Evolutionary conservation across 1,139 yeast genomes (phyloP), one percentile per base, ranked within the genome.

Genomic region (Candida gigantensis): DNA sequence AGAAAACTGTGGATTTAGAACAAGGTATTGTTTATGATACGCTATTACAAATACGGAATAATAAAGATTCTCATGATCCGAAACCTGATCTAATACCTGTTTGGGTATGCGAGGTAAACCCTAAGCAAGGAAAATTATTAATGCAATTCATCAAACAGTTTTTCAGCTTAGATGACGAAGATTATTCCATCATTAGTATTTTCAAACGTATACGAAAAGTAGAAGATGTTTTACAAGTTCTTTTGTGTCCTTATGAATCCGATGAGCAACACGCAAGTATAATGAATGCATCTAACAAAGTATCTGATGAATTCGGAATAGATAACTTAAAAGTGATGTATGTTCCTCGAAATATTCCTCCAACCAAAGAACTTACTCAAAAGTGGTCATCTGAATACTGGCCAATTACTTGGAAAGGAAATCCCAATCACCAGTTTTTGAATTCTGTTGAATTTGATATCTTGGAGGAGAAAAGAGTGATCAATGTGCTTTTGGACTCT

Each of bases 351-450:
- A 42, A 56, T 1, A 51, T 71, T 4, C 68, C 68, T 9, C 75
- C 71, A 5, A 79, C 87, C 2, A 84, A 82, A 50, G 88, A 82
- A 16, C 59, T 78, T 11, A 73, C 84, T 6, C 45, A 59, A 1
- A 64, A 66, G 30, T 89, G 96, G 97, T 74, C 90, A 1, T 43
- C 54, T 1, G 44, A 57, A 23, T 77, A 75, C 44, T 92, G 98
- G 98, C 97, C 97, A 0, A 63, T 87, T 41, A 71, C 88, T 23
- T 92, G 97, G 97, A 81, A 89, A 48, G 97, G 97, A 0, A 87
- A 90, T 52, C 95, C 96, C 0, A 73, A 83, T 45, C 83, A 85
- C 36, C 92, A 87, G 52, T 79, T 79, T 30, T 65, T 88, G 16
- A 76, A 77, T 32, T 71, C 78, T 34, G 62, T 75, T 20, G 51